Conservation (phyloP, 352 stramenopile species). For the Globisporangium spinosum region DNA sequence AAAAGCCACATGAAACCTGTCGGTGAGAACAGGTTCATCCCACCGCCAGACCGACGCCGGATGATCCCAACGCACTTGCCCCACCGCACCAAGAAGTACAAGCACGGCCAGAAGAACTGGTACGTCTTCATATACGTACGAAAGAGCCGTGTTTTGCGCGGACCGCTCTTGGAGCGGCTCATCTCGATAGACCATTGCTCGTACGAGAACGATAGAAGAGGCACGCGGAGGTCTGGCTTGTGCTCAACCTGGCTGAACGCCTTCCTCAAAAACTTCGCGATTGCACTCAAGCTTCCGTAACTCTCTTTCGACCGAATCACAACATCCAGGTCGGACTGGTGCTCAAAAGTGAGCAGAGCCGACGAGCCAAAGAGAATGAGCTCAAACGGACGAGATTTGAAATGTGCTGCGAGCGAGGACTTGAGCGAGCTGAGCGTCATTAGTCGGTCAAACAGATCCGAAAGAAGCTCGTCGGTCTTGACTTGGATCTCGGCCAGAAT, state of each 20-base stretch:
- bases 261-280: conserved; percentile 29
- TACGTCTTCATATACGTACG: conserved; percentile 64
- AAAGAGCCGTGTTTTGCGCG: conserved; percentile 68
- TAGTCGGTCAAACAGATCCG: conserved; percentile 63
- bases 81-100: conserved; percentile 75
- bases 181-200: conserved; percentile 68
- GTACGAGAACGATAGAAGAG: conserved; percentile 59
- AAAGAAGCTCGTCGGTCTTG: conserved; percentile 46
- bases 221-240: conserved; percentile 50
- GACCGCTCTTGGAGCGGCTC: conserved; percentile 49
- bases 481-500: conserved; percentile 51
- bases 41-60: conserved; percentile 44
- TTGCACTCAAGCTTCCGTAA: conserved; percentile 26
- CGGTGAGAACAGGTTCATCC: conserved; percentile 52
- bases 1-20: conserved; percentile 78
- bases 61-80: conserved; percentile 67
- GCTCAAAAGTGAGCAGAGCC: conserved; percentile 67
- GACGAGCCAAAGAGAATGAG: conserved; percentile 71
- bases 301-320: conserved; percentile 26
- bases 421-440: conserved; percentile 44
- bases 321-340: conserved; percentile 72
- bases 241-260: conserved; percentile 34
- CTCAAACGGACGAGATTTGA: conserved; percentile 41
- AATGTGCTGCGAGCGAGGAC: conserved; percentile 31
- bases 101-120: conserved; percentile 69